Base-by-base conservation (phyloP, 129 eudicot species). In the Centrapalus pauciflorus region DNA sequence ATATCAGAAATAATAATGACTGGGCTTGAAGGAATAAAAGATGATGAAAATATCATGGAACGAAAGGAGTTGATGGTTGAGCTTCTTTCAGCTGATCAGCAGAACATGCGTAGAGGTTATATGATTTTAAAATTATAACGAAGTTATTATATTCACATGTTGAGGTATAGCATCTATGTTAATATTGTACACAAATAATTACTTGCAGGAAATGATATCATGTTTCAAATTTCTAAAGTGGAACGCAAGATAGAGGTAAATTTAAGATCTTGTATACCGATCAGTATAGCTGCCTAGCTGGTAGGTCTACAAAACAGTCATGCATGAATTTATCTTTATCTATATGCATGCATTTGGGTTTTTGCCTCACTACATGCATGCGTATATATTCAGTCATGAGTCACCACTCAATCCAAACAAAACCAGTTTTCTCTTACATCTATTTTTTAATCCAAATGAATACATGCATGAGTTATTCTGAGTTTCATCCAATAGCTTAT, bases 181-280 rank as follows among this genome's bases (percentile, higher is more conserved):
- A 25, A 30, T 29, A 8, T 52, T 27, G 13, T 43, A 58, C 5
- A 28, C 13, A 50, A 5, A 8, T 23, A n/a, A 28, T 35, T 72
- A 23, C 54, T 16, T 72, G 67, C 80, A 84, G 86, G 72, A 13
- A 64, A 14, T 57, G 71, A 67, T 69, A 29, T 40, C n/a, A 73
- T 40, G 32, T 33, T 35, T 8, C 16, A 74, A 62, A 8, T 41
- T 64, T 56, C 69, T 72, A 40, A 77, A 50, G 77, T 70, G 56
- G 71, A 73, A 56, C 51, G 67, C 7, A 37, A 59, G 68, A 19
- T 23, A 50, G 24, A 61, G 84, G 90, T 84, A 81, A 23, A 17
- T 54, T 21, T 16, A 37, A 52, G 21, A 58, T 41, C 72, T 29
- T 43, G 59, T 32, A 70, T 41, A n/a, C n/a, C n/a, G n/a, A n/a